Evolutionary conservation across 2,329 filamentous ascomycete genomes (phyloP).

Genomic region (Fusarium floridanum): DNA sequence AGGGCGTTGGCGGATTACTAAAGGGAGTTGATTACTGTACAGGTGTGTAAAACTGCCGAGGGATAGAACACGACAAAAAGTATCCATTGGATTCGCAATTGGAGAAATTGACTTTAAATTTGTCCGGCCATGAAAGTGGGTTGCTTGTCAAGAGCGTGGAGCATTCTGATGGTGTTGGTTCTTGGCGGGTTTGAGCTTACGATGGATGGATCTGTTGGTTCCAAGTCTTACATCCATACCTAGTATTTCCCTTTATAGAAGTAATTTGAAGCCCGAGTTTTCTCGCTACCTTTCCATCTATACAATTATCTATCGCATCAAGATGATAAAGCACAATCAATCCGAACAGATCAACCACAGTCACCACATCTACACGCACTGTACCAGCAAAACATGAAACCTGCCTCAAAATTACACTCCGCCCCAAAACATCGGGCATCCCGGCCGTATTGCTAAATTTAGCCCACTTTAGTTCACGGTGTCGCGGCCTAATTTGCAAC

Average conservation of each 20-base stretch:
- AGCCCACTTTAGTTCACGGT: conserved; percentile 40
- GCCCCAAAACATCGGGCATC: conserved; percentile 10
- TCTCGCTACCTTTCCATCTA: neutral
- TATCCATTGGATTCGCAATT: neutral
- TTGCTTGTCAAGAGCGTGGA: neutral
- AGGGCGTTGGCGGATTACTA: conserved; percentile 43
- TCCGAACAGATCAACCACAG: neutral
- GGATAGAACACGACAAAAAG: neutral
- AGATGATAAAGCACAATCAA: neutral
- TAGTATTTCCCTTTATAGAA: neutral
- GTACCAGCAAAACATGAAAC: conserved; percentile 1
- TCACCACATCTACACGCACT: conserved; percentile 23
- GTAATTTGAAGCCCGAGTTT: neutral
- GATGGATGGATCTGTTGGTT: neutral
- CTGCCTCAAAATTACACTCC: conserved; percentile 26
- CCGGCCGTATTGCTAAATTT: conserved; percentile 45
- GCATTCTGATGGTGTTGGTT: neutral
- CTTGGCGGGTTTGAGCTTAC: neutral
- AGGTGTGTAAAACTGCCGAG: neutral
- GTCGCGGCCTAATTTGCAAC: conserved; percentile 46
- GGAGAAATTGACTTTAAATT: neutral
- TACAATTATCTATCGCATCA: neutral
- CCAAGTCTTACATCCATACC: neutral
- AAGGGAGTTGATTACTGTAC: conserved; percentile 42
- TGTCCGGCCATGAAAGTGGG: neutral